Conservation (phyloP, 2,329 filamentous ascomycete genomes). For the Didymella pinodella region DNA sequence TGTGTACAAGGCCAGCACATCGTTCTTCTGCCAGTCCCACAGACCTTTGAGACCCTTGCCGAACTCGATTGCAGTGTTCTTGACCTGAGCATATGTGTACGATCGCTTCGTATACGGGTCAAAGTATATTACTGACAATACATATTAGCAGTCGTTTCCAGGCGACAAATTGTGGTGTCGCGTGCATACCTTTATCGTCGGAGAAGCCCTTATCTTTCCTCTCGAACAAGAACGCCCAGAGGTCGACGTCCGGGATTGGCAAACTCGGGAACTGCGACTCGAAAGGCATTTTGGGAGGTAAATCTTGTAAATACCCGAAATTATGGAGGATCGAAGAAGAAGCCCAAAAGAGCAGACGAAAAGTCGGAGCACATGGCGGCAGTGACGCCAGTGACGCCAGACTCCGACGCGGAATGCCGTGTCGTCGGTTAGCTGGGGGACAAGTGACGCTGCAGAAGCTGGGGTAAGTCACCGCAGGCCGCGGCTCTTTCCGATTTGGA, state of each 20-base stretch:
- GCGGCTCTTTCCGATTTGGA: conserved; percentile 32
- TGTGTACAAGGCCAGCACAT: conserved; percentile 82
- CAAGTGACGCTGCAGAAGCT: conserved; percentile 26
- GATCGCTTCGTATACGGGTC: conserved; percentile 73
- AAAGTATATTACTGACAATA: conserved; percentile 72
- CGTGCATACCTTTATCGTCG: conserved; percentile 72
- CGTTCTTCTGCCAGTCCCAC: conserved; percentile 82
- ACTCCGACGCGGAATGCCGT: conserved; percentile 25
- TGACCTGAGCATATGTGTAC: conserved; percentile 76
- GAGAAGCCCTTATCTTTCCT: conserved; percentile 69
- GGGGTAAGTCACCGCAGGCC: conserved; percentile 29
- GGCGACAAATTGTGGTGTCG: not conserved
- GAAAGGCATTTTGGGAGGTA: conserved; percentile 68
- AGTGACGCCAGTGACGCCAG: conserved; percentile 20
- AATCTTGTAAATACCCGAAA: not conserved
- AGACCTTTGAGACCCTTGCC: conserved; percentile 77
- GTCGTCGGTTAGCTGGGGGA: conserved; percentile 23
- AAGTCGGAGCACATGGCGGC: conserved; percentile 18
- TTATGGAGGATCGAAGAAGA: conserved; percentile 14
- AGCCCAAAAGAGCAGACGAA: conserved; percentile 15
- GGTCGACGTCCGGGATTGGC: conserved; percentile 75
- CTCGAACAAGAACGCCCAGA: conserved; percentile 83
- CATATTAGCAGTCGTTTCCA: conserved; percentile 16
- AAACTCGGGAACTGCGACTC: conserved; percentile 70
- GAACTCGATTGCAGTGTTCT: conserved; percentile 73